Conservation (phyloP, 495 filamentous ascomycete species). For the Neurospora sp. region DNA sequence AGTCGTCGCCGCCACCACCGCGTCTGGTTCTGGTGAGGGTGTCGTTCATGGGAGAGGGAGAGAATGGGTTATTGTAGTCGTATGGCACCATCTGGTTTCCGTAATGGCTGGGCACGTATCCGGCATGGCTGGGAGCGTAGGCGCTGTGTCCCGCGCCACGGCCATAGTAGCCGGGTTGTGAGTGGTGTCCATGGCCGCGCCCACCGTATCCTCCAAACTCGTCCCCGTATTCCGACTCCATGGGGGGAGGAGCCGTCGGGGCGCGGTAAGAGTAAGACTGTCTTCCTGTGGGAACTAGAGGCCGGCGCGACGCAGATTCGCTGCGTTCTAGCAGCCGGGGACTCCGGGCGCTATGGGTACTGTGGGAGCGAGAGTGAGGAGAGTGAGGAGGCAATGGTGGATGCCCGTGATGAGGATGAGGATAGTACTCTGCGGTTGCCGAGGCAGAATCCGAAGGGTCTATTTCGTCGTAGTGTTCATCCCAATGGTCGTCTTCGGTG, state of each 20-base stretch:
- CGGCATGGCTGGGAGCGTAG: constrained; percentile 36
- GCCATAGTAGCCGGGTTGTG: constrained; percentile 28
- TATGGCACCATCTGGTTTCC: constrained; percentile 36
- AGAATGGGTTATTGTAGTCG: constrained; percentile 32
- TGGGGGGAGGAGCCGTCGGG: constrained; percentile 29
- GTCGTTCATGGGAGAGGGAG: constrained; percentile 15
- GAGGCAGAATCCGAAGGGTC: constrained; percentile 79
- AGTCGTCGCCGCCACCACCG: constrained; percentile 20
- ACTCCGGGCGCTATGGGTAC: constrained; percentile 18
- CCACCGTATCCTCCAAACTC: constrained; percentile 27
- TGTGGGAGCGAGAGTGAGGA: neutral
- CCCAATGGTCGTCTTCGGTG: constrained; percentile 43
- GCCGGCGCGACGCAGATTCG: constrained; percentile 26
- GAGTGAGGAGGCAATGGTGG: neutral
- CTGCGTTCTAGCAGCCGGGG: constrained; percentile 9
- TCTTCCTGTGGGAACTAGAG: constrained; percentile 25
- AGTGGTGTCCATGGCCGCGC: constrained; percentile 19
- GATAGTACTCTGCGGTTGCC: constrained; percentile 21
- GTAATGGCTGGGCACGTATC: constrained; percentile 19
- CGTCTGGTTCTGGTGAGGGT: neutral
- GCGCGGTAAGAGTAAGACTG: constrained; percentile 25
- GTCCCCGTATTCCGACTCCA: constrained; percentile 38
- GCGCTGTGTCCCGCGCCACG: constrained; percentile 15
- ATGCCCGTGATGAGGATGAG: constrained; percentile 8
- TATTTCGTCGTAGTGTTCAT: constrained; percentile 48